Evolutionary conservation across 202 grass and related monocot species (phyloP), one percentile per base, ranked within the genome.

Genomic region (Setaria italica): DNA sequence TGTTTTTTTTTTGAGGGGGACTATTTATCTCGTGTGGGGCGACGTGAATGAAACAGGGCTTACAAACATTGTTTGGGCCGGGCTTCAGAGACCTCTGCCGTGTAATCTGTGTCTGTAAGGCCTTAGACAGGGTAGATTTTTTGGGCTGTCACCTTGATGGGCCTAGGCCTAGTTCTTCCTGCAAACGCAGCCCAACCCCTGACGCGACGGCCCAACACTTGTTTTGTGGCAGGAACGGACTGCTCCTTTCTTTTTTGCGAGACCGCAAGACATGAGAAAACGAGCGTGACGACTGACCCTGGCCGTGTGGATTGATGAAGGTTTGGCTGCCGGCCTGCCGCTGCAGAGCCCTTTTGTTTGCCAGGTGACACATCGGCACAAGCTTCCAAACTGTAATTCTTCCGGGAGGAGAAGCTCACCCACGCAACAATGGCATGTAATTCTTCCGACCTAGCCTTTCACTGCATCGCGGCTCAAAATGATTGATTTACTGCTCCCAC

Each of bases 341-440:
- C 11, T 59, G 17, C 74, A 76, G 34, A 59, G 21, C 4, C 11
- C 15, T 41, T 37, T 41, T 41, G 39, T 0, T 10, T 46, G 65
- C 16, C 63, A 80, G 48, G 4, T 9, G 25, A 9, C 0, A 13
- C 7, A 12, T 13, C 12, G 33, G 64, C 49, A 10, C 30, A 19
- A 71, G 67, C 53, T 60, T 72, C 67, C 67, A 62, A 49, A n/a
- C 54, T 72, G 80, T 72, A 72, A 34, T 59, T 48, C 66, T 58
- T 43, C 55, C 34, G 5, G 49, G 32, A 35, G 17, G 39, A 41
- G 39, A 10, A 82, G 6, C 37, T 47, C 16, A 32, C 35, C 79
- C 35, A 13, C 50, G 25, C 25, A 25, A 15, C 41, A 30, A 21
- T 30, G 34, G 45, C 48, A 82, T 7, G 5, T 13, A 41, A 41